Base-by-base conservation (phyloP, 192 early-diverging fungal species). In the Coemansia sp. region DNA sequence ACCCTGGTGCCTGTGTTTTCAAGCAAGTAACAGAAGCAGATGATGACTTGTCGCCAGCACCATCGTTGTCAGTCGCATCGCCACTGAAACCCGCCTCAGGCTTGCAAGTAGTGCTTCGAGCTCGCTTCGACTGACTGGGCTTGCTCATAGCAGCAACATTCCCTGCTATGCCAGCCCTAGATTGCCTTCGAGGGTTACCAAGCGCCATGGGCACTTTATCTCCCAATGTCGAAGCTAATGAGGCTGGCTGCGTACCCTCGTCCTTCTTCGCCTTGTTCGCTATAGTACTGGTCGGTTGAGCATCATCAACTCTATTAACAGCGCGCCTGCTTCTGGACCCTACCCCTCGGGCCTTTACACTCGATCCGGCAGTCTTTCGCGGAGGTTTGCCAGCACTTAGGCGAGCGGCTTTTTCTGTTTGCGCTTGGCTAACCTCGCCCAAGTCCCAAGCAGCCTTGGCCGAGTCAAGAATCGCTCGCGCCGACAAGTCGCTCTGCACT, bases 371-470 rank as follows among this genome's bases (percentile, higher is more conserved):
- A 2, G 9, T 17, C 19, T 14, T 47, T 1, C 27, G 15, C 7
- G 2, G 27, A 18, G 45, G 29, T 15, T 43, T 43, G 15, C 21
- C n/a, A 23, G 4, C 17, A 4, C 11, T 45, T 3, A 5, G n/a
- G 0, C 19, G 23, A 11, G 5, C n/a, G 1, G 34, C 34, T 27
- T 4, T n/a, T 15, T 11, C 6, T 4, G 10, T 15, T 21, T 29
- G 23, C 26, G 23, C 15, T n/a, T 47, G 27, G 15, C 19, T 17
- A 17, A 15, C 4, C 18, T 46, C 42, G 8, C 42, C 62, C 5
- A 77, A 43, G 31, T 65, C 73, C 73, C 73, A 77, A 10, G 46
- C 53, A 26, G 62, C 32, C 36, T 59, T 69, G 26, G 50, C 61
- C 14, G 66, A 62, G 10, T 68, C 61, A 10, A 76, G 49, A 5